Base-by-base conservation (phyloP, 2,329 filamentous ascomycete genomes). In the Xylaria sp. region DNA sequence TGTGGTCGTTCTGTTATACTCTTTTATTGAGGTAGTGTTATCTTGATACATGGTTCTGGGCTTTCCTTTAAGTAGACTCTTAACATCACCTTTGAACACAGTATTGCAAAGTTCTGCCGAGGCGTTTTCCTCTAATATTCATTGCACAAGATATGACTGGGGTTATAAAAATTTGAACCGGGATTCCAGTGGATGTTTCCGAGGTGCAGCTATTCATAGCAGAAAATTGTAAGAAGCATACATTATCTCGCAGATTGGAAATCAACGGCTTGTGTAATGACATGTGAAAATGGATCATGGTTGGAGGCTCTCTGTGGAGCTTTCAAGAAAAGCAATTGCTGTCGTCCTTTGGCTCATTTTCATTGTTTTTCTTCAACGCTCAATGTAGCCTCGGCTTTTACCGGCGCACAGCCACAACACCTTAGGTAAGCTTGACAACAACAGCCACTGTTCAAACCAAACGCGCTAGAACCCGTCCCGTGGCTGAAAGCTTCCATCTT, bases 261-360 rank as follows among this genome's bases (percentile, higher is more conserved):
- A 23, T 68, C 18, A 43, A 45, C 25, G 13, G 34, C 46, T 48
- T 43, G 25, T 4, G 23, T 23, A 9, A 4, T 58, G 36, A 57
- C 67, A 69, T 64, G 67, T 69, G 67, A 69, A 69, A 69, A 64
- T 64, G 67, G 64, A 43, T 53, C 48, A 58, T 23, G 5, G 20
- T 36, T 9, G 20, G 39, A 46, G 41, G 20, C 23, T 60, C 53
- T 23, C 7, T n/a, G 66, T 69, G 63, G 66, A 57, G 48, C 25
- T 55, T 52, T 4, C 30, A 34, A 36, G 15, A 36, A 39, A 41
- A 56, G 18, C 7, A 25, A 25, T 15, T 12, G 34, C 6, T 15
- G 32, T 23, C 20, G 15, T 9, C 25, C 7, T 23, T 45, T 53
- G n/a, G 28, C 28, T 30, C 28, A 13, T 39, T 39, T 15, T 39